Evolutionary conservation across 1,139 yeast species (phyloP).

Genomic region (Candida sp.): DNA sequence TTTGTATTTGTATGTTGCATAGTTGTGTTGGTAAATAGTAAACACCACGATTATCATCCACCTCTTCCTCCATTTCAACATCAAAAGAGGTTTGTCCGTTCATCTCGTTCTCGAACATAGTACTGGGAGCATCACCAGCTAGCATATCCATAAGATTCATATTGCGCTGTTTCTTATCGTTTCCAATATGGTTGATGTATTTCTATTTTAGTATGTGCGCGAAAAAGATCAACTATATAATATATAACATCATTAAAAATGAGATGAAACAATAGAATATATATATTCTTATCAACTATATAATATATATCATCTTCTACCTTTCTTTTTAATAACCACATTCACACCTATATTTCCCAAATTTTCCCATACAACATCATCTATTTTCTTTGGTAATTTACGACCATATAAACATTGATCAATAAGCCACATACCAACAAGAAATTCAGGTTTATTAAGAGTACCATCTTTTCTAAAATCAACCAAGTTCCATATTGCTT

Average conservation of each 20-base stretch:
- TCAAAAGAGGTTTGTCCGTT: neutral
- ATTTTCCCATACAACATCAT: constrained; percentile 63
- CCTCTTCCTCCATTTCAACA: neutral
- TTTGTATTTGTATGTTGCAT: constrained; percentile 53
- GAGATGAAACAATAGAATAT: neutral
- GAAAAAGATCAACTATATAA: neutral
- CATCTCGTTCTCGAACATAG: neutral
- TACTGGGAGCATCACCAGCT: constrained; percentile 12
- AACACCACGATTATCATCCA: constrained; percentile 17
- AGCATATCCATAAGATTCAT: constrained; percentile 43
- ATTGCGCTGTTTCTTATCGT: neutral
- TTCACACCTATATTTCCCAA: constrained; percentile 48
- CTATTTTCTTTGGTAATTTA: constrained; percentile 69
- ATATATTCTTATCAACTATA: neutral
- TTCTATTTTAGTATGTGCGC: neutral
- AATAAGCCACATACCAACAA: constrained; percentile 94
- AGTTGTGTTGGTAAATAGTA: constrained; percentile 54
- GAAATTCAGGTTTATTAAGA: constrained; percentile 73
- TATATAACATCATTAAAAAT: too few relatives aligned
- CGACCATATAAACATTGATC: constrained; percentile 96
- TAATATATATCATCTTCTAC: constrained; percentile 13
- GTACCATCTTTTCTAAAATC: constrained; percentile 77
- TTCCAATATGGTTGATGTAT: neutral
- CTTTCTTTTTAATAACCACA: constrained; percentile 36
- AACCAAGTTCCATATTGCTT: constrained; percentile 75